phyloP scores from a whole-genome alignment of 768 basidiomycete species.

The Trichaptum fuscoviolaceum region DNA sequence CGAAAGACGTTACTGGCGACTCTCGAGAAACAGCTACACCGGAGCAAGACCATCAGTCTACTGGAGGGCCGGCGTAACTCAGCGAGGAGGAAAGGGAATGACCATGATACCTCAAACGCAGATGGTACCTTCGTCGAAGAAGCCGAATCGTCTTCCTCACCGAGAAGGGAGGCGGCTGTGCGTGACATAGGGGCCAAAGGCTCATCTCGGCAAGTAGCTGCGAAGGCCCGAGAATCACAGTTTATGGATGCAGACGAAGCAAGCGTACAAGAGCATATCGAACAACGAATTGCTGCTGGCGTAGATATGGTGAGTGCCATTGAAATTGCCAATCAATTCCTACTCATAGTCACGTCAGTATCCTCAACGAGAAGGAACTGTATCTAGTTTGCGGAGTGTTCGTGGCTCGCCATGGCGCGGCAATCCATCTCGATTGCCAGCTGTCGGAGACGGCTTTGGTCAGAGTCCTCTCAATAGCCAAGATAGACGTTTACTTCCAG shows the following conservation, averaged over 20 bases:
- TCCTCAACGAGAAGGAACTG: slow-evolving; percentile 49
- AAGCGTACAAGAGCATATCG: slow-evolving; percentile 80
- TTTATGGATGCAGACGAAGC: slow-evolving; percentile 89
- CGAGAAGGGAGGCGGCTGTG: slow-evolving; percentile 29
- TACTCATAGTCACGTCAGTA: slow-evolving; percentile 36
- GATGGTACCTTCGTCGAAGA: slow-evolving; percentile 46
- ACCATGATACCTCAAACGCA: slow-evolving; percentile 26
- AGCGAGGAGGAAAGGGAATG: slow-evolving; percentile 20
- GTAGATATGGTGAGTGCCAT: slow-evolving; percentile 55
- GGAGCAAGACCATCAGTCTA: slow-evolving; percentile 78
- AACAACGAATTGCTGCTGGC: slow-evolving; percentile 75
- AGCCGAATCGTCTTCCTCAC: slow-evolving; percentile 47
- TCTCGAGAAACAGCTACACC: slow-evolving; percentile 77
- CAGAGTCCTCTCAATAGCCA: neutral
- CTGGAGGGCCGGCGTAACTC: slow-evolving; percentile 60
- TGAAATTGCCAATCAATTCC: slow-evolving; percentile 1
- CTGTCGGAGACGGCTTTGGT: neutral
- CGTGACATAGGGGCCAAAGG: slow-evolving; percentile 10
- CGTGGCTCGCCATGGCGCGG: slow-evolving; percentile 62
- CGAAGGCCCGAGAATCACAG: slow-evolving; percentile 63
- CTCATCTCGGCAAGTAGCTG: slow-evolving; percentile 33
- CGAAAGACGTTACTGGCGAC: slow-evolving; percentile 74
- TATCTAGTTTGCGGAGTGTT: slow-evolving; percentile 63
- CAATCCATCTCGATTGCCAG: slow-evolving; percentile 20
- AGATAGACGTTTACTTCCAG: neutral